Evolutionary conservation across 345 rosid species (phyloP).

Genomic region (Syzygium jambos): DNA sequence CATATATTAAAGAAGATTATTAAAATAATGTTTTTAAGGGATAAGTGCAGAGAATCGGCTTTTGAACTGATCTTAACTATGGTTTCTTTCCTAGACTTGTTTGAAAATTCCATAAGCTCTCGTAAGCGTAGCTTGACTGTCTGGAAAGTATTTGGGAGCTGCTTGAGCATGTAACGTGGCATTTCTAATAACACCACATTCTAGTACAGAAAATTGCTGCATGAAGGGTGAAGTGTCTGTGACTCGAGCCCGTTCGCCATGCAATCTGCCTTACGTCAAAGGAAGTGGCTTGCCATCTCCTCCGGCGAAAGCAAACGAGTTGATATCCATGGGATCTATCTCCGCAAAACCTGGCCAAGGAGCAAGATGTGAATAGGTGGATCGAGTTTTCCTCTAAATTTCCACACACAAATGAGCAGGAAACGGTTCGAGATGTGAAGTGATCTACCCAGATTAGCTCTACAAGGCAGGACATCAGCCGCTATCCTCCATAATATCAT

Average conservation of each 20-base stretch:
- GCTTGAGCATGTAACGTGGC: neutral
- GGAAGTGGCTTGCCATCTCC: neutral
- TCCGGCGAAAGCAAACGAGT: neutral
- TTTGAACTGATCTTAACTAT: neutral
- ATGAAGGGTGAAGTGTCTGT: neutral
- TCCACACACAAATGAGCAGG: neutral
- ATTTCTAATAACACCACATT: neutral
- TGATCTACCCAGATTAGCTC: neutral
- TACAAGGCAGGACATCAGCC: neutral
- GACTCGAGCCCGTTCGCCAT: neutral
- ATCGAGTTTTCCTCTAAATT: neutral
- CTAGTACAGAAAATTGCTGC: neutral
- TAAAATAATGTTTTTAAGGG: too few relatives aligned
- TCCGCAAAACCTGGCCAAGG: neutral
- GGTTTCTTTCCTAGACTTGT: neutral
- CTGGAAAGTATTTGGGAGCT: neutral
- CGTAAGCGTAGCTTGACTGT: neutral
- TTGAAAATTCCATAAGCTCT: neutral
- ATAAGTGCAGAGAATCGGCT: neutral
- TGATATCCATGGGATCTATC: neutral
- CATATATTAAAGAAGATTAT: neutral
- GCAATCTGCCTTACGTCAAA: neutral
- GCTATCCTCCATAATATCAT: neutral
- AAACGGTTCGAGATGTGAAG: neutral
- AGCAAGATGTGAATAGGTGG: neutral